These are phyloP conservation scores for Erodium chrysanthum DNA, from an alignment of 441 rosid genomes.

Conservation along the genomic window DNA sequence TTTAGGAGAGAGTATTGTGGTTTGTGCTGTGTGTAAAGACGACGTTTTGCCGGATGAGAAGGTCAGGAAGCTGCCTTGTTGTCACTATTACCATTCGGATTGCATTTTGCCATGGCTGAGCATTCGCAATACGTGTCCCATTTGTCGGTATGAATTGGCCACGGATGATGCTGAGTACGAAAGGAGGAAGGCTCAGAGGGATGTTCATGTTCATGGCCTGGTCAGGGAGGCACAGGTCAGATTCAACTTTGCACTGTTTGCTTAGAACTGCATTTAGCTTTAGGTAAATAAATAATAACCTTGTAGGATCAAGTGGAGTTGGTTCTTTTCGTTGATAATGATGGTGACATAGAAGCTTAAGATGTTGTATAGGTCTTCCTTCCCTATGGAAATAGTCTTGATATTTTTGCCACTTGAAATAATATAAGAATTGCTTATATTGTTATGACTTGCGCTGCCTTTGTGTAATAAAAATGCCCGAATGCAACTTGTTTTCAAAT, in stretches of 20 bases:
- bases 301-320: neutral
- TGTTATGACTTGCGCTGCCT: neutral
- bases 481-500: neutral
- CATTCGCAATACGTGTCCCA: slow-evolving; percentile 21
- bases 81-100: slow-evolving; percentile 23
- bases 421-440: neutral
- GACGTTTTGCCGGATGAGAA: slow-evolving; percentile 17
- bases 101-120: slow-evolving; percentile 24
- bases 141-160: slow-evolving; percentile 24
- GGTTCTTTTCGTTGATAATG: slow-evolving; percentile 7
- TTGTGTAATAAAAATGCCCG: neutral
- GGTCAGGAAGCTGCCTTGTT: slow-evolving; percentile 22
- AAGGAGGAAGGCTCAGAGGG: slow-evolving; percentile 11
- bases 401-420: slow-evolving; percentile 1
- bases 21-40: slow-evolving; percentile 24
- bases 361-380: too few species aligned
- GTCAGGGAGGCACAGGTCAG: slow-evolving; percentile 17
- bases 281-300: neutral
- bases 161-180: slow-evolving; percentile 24
- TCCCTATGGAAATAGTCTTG: neutral
- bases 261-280: slow-evolving; percentile 2
- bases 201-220: neutral
- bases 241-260: slow-evolving; percentile 17
- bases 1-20: slow-evolving; percentile 13
- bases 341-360: neutral